phyloP scores from a whole-genome alignment of 1,139 yeast genomes.

The Saccharomyces hybrid region DNA sequence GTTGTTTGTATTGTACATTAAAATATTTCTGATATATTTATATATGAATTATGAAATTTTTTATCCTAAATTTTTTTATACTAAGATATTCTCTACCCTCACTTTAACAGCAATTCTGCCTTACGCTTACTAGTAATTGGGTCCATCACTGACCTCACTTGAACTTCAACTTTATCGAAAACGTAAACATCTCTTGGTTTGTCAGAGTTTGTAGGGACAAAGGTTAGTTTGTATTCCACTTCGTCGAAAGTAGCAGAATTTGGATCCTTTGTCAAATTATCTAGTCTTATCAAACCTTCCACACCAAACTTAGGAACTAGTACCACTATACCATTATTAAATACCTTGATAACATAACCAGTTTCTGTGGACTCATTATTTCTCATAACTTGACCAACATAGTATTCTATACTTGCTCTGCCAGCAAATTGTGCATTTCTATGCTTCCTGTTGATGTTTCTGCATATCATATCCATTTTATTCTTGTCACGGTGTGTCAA shows the following conservation, averaged over 20 bases:
- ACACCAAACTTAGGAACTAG: slow-evolving; percentile 96
- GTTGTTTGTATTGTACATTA: neutral
- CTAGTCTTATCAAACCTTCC: slow-evolving; percentile 83
- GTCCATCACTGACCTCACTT: slow-evolving; percentile 74
- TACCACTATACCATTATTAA: slow-evolving; percentile 91
- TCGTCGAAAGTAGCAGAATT: slow-evolving; percentile 66
- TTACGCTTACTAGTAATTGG: slow-evolving; percentile 88
- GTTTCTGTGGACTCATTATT: slow-evolving; percentile 67
- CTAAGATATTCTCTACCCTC: slow-evolving; percentile 7
- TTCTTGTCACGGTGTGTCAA: slow-evolving; percentile 77
- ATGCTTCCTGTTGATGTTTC: slow-evolving; percentile 87
- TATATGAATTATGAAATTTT: neutral
- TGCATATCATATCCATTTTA: slow-evolving; percentile 84
- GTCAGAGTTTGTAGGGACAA: slow-evolving; percentile 42
- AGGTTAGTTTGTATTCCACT: slow-evolving; percentile 61
- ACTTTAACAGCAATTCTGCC: slow-evolving; percentile 63
- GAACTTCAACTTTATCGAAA: slow-evolving; percentile 79
- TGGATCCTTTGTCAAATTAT: slow-evolving; percentile 59
- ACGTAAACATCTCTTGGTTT: slow-evolving; percentile 50
- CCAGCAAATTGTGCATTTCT: slow-evolving; percentile 99
- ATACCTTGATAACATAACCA: slow-evolving; percentile 87
- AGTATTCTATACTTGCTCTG: slow-evolving; percentile 93
- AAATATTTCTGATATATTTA: neutral
- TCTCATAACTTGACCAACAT: slow-evolving; percentile 96
- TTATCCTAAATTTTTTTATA: neutral